Conservation (phyloP, 1,284 basidiomycete species). For the Ustilago loliicola region DNA sequence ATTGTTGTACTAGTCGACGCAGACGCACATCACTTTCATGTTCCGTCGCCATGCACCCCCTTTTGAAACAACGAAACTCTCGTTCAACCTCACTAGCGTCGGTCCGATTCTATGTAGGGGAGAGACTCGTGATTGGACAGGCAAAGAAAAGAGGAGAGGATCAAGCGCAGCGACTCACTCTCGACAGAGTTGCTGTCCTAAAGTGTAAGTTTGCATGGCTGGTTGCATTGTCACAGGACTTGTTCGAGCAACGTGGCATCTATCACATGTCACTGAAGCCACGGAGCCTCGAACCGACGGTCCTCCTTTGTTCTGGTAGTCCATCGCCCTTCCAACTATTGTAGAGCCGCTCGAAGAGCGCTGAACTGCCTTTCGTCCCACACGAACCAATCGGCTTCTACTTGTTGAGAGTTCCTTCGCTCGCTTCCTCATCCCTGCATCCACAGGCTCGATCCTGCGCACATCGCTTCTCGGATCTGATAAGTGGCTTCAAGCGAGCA, state of each 20-base stretch:
- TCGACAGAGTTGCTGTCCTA: background rate
- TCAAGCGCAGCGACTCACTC: background rate
- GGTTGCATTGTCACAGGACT: background rate
- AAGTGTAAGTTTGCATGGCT: background rate
- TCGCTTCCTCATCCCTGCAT: slow-evolving; percentile 2
- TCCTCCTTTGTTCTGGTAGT: background rate
- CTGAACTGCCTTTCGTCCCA: background rate
- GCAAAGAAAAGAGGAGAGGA: background rate
- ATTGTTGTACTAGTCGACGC: slow-evolving; percentile 20
- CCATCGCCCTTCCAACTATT: background rate
- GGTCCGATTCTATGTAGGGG: too few relatives aligned
- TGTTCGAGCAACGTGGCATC: slow-evolving; percentile 2
- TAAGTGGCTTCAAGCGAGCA: background rate
- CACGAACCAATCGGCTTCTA: slow-evolving; percentile 7
- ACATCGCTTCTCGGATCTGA: background rate
- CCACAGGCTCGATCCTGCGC: background rate
- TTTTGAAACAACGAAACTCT: slow-evolving; percentile 4
- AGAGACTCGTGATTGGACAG: background rate
- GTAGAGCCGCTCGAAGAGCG: background rate
- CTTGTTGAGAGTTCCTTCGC: slow-evolving; percentile 1
- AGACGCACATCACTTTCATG: background rate
- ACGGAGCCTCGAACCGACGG: slow-evolving; percentile 14
- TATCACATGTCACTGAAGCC: slow-evolving; percentile 20
- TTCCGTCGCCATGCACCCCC: slow-evolving; percentile 17
- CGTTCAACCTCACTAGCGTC: too few relatives aligned